Conservation (phyloP, 768 basidiomycete species). For the Psilocybe tampanensis region DNA sequence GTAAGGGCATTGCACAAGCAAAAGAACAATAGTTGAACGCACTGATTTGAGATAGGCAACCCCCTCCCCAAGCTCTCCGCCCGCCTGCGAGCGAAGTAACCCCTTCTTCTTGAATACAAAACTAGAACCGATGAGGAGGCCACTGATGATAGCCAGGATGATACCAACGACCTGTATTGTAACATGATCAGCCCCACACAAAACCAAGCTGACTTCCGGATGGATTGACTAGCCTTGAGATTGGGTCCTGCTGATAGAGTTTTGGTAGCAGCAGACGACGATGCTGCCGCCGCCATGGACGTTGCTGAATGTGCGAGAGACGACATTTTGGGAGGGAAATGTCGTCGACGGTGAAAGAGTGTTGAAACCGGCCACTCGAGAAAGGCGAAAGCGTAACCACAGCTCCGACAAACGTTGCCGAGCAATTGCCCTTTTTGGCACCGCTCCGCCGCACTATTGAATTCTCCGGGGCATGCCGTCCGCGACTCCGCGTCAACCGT, state of each 20-base stretch:
- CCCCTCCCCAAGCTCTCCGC: constrained; percentile 78
- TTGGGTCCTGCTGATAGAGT: constrained; percentile 43
- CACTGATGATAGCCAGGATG: constrained; percentile 74
- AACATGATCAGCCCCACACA: constrained; percentile 2
- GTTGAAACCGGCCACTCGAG: neutral
- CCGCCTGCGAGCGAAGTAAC: constrained; percentile 77
- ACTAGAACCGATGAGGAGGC: constrained; percentile 86
- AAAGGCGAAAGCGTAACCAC: neutral
- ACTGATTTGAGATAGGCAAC: constrained; percentile 95
- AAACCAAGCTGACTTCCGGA: neutral
- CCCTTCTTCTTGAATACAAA: constrained; percentile 99
- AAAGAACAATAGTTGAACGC: constrained; percentile 31
- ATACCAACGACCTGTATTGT: constrained; percentile 67
- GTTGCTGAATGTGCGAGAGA: constrained; percentile 29
- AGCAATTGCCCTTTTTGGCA: neutral
- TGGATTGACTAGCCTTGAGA: constrained; percentile 44
- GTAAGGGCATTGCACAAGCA: neutral
- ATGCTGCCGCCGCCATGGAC: constrained; percentile 38
- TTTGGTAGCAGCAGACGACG: constrained; percentile 38
- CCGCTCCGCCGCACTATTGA: neutral
- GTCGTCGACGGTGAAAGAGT: constrained; percentile 13
- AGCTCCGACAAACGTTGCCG: neutral
- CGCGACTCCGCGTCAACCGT: too few species aligned
- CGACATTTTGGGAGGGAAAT: constrained; percentile 7
- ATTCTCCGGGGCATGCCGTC: too few species aligned